Conservation (phyloP, 2,329 filamentous ascomycete species). For the Pseudocercospora cruenta region DNA sequence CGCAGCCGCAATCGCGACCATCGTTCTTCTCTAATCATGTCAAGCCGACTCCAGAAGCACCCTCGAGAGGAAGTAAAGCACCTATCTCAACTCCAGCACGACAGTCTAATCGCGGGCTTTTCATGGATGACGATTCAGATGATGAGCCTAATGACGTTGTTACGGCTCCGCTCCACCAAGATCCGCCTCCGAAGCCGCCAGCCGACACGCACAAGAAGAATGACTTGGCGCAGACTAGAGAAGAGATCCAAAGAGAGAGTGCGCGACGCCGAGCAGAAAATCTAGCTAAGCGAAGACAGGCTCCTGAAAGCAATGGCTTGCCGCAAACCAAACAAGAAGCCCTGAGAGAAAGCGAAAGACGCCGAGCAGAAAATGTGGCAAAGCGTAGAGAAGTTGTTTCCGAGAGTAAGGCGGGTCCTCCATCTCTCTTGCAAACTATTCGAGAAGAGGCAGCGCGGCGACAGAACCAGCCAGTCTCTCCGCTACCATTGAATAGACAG, state of each 20-base stretch:
- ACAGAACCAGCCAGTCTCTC: not conserved
- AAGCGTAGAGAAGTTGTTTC: not conserved
- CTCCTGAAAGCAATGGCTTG: not conserved
- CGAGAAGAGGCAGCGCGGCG: not conserved
- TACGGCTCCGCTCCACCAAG: not conserved
- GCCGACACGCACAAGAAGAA: not conserved
- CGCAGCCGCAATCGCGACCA: not conserved
- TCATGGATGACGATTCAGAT: slow-evolving; percentile 10
- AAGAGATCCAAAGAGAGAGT: not conserved
- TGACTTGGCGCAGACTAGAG: not conserved
- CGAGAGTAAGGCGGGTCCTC: not conserved
- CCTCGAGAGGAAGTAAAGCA: not conserved
- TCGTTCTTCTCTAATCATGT: not conserved
- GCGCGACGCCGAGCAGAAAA: not conserved
- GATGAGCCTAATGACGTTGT: not conserved
- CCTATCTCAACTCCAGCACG: not conserved
- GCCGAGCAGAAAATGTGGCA: not conserved
- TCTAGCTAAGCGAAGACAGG: not conserved
- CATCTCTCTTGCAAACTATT: not conserved
- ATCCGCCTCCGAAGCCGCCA: not conserved
- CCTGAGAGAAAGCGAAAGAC: not conserved
- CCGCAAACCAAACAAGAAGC: not conserved
- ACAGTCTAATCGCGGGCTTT: not conserved
- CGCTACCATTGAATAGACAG: not conserved
- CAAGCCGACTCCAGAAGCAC: not conserved